A percentile compares a stretch with the other conserved stretches of the same genome.
Evolutionary conservation across 805 yeast species (phyloP).

Genomic region (Lachancea meyersii): DNA sequence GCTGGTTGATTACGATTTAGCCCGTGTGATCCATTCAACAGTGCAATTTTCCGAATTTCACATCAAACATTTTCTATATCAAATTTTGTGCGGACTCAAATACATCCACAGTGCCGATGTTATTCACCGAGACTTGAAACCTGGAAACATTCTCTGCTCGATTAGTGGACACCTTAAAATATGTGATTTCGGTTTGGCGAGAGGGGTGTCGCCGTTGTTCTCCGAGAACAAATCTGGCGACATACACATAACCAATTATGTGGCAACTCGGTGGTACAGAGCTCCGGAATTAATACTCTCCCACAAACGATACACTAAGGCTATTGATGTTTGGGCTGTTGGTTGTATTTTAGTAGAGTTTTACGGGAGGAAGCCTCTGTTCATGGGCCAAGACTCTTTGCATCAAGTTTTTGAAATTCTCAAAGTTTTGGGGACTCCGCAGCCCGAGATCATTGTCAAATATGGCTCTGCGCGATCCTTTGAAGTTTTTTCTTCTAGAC

Average conservation of each 20-base stretch:
- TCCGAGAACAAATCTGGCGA: conserved; percentile 29
- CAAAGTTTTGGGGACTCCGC: conserved; percentile 67
- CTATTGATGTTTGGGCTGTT: conserved; percentile 87
- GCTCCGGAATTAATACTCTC: conserved; percentile 85
- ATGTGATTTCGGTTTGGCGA: conserved; percentile 90
- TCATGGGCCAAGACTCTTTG: conserved; percentile 65
- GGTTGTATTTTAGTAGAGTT: conserved; percentile 89
- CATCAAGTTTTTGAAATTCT: conserved; percentile 68
- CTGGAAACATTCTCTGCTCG: conserved; percentile 79
- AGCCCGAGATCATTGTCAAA: conserved; percentile 38
- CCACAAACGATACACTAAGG: conserved; percentile 51
- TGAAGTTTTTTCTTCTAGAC: conserved; percentile 40
- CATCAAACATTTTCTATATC: conserved; percentile 68
- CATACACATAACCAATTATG: conserved; percentile 67
- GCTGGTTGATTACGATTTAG: conserved; percentile 72
- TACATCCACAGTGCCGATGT: conserved; percentile 90
- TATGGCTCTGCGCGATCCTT: conserved; percentile 44
- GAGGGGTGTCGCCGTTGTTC: conserved; percentile 51
- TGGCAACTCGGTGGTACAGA: conserved; percentile 92
- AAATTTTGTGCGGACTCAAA: conserved; percentile 77
- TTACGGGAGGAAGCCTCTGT: conserved; percentile 72
- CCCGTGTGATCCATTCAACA: conserved; percentile 69
- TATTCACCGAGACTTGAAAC: conserved; percentile 87
- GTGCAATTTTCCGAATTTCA: conserved; percentile 82
- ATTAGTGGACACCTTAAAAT: conserved; percentile 71